These are phyloP conservation scores for Aspergillus eucalypticola DNA, from an alignment of 2,329 filamentous ascomycete species.

Conservation along the genomic window DNA sequence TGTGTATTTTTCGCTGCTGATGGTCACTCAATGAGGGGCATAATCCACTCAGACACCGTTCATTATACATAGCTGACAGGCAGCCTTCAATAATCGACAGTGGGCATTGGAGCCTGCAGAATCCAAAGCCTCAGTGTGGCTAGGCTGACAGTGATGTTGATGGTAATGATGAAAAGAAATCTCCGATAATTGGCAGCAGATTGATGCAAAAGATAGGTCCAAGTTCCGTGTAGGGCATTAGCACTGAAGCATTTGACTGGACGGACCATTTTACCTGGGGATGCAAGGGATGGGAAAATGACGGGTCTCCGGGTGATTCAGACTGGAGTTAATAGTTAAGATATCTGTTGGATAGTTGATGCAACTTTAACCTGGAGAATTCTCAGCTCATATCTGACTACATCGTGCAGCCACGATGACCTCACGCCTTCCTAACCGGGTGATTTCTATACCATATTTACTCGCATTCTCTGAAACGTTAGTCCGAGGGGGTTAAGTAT, in stretches of 20 bases:
- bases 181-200: conserved; percentile 8
- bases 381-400: background rate
- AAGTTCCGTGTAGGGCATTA: background rate
- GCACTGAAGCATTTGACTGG: background rate
- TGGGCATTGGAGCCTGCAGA: background rate
- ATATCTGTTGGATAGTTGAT: background rate
- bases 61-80: background rate
- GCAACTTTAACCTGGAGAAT: background rate
- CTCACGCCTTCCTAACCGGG: background rate
- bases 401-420: background rate
- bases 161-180: conserved; percentile 5
- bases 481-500: background rate
- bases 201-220: conserved; percentile 9
- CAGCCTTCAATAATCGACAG: background rate
- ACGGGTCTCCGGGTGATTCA: background rate
- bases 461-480: background rate
- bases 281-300: background rate
- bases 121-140: conserved; percentile 1
- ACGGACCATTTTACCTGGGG: background rate
- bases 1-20: background rate
- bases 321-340: too few species aligned
- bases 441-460: background rate
- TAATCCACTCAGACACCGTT: background rate
- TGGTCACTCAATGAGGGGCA: background rate
- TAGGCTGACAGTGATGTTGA: background rate